These are phyloP conservation scores for Rubus idaeus DNA, from an alignment of 306 rosid species.

Conservation along the genomic window DNA sequence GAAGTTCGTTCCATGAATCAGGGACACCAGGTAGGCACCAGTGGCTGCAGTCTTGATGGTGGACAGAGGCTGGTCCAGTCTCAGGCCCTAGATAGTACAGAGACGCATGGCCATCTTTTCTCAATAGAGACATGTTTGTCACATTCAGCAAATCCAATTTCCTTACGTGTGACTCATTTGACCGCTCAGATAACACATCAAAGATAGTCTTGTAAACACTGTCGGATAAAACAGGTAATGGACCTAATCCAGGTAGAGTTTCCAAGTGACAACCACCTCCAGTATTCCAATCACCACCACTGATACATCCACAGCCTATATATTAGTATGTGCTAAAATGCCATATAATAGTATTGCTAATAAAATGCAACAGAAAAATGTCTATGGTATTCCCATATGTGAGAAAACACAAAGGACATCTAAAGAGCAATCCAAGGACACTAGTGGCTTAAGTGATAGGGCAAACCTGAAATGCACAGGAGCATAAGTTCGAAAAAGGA, in stretches of 20 bases:
- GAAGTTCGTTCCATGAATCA: slow-evolving; percentile 88
- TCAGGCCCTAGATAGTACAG: slow-evolving; percentile 55
- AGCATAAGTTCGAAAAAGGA: slow-evolving; percentile 77
- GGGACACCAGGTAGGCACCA: slow-evolving; percentile 99
- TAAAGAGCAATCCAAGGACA: background rate
- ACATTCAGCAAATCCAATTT: slow-evolving; percentile 62
- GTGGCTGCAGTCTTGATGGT: slow-evolving; percentile 88
- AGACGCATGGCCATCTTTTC: slow-evolving; percentile 90
- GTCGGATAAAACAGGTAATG: slow-evolving; percentile 34
- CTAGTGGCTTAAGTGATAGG: background rate
- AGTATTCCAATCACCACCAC: slow-evolving; percentile 84
- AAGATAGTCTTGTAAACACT: slow-evolving; percentile 39
- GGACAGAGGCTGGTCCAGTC: slow-evolving; percentile 49
- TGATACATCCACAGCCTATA: slow-evolving; percentile 32
- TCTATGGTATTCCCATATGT: background rate
- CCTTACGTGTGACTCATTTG: slow-evolving; percentile 34
- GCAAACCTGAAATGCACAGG: slow-evolving; percentile 90
- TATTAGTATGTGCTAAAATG: slow-evolving; percentile 15
- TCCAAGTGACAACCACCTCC: slow-evolving; percentile 91
- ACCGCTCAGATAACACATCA: slow-evolving; percentile 47
- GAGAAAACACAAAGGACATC: background rate
- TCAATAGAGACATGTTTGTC: slow-evolving; percentile 62
- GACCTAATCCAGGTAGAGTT: slow-evolving; percentile 62
- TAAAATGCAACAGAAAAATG: background rate
- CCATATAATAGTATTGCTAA: background rate